phyloP scores from a whole-genome alignment of 2,329 filamentous ascomycete species.

The Monosporascus sp. region DNA sequence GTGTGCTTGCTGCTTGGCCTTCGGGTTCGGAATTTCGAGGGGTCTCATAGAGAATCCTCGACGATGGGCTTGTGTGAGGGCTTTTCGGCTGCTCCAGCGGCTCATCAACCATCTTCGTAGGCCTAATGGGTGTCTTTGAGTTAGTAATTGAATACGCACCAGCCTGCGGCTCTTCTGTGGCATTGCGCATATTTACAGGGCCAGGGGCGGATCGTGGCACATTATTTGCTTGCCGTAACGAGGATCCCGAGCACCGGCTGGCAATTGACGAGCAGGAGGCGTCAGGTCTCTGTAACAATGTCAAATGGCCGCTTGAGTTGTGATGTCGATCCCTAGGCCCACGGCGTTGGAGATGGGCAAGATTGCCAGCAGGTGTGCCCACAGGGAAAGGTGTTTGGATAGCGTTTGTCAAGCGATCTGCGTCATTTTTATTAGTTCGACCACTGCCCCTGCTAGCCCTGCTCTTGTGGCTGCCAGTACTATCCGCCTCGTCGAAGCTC shows the following conservation, averaged over 20 bases:
- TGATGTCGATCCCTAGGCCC: constrained; percentile 13
- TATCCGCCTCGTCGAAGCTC: constrained; percentile 34
- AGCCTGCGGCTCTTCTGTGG: constrained; percentile 19
- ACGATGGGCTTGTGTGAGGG: constrained; percentile 26
- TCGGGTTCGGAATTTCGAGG: constrained; percentile 10
- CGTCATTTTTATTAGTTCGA: constrained; percentile 53
- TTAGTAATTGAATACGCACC: constrained; percentile 38
- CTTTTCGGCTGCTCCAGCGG: constrained; percentile 29
- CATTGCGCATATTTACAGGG: neutral
- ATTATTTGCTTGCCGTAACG: neutral
- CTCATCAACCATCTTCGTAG: constrained; percentile 46
- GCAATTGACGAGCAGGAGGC: neutral
- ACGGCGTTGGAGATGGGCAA: constrained; percentile 8
- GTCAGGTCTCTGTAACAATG: constrained; percentile 6
- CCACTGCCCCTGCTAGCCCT: constrained; percentile 44
- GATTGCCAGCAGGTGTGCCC: constrained; percentile 28
- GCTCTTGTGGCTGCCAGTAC: constrained; percentile 36
- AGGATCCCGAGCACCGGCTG: neutral
- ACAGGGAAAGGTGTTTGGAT: constrained; percentile 56
- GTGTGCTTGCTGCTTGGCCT: constrained; percentile 1
- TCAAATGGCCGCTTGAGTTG: constrained; percentile 5
- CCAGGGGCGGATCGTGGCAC: neutral
- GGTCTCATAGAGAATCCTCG: constrained; percentile 36
- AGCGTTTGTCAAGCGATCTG: constrained; percentile 66
- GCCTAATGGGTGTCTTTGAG: constrained; percentile 39